These are phyloP conservation scores for Penicillium sp. DNA, from an alignment of 2,329 filamentous ascomycete species.

Conservation along the genomic window DNA sequence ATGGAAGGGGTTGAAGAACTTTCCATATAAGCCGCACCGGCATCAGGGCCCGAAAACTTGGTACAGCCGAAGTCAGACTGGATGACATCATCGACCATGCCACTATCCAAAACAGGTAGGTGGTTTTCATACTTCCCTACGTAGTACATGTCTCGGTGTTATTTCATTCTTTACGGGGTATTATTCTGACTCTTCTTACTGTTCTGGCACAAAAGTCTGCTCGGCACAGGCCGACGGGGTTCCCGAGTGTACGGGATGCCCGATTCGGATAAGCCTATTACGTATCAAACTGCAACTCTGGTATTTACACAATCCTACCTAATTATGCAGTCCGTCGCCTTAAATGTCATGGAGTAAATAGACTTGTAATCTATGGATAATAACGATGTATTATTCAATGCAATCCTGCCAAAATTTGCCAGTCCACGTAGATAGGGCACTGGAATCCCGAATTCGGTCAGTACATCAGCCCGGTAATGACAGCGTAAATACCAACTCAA, in stretches of 20 bases:
- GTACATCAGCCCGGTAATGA: background rate
- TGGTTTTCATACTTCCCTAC: background rate
- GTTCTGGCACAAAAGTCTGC: background rate
- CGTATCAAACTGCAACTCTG: background rate
- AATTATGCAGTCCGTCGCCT: background rate
- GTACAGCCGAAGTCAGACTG: background rate
- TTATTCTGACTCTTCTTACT: background rate
- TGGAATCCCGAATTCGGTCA: background rate
- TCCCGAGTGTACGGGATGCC: constrained; percentile 2
- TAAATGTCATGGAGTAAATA: background rate
- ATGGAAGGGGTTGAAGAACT: background rate
- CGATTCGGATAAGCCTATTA: background rate
- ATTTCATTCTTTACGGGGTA: background rate
- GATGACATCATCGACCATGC: background rate
- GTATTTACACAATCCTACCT: background rate
- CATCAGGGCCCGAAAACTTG: background rate
- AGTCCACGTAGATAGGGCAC: background rate
- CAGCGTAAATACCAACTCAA: background rate
- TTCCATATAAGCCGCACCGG: background rate
- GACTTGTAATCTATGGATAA: background rate
- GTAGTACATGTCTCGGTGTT: background rate
- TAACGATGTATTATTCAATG: background rate
- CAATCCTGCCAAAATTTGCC: background rate
- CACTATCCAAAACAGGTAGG: background rate
- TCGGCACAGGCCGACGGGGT: background rate